Evolutionary conservation across 306 rosid species (phyloP), one percentile per base, ranked within the genome.

Genomic region (Quercus parvula): DNA sequence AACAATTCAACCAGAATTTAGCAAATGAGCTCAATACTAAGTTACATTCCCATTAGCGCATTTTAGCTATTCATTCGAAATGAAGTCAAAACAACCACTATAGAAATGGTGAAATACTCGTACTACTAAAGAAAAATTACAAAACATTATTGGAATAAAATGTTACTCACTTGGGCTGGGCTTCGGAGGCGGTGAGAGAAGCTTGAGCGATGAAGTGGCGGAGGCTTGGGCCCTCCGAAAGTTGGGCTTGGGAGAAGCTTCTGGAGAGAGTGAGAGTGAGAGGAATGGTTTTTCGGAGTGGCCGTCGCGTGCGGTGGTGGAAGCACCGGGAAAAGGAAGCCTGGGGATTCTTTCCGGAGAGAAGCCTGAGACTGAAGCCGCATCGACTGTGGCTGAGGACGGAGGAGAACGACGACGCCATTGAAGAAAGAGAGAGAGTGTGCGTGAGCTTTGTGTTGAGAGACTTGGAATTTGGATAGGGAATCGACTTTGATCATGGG

Each of bases 391-490:
- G 92, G 84, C 84, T 83, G 79, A 92, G 58, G 41, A 89, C 83
- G n/a, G 90, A 86, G 18, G 94, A 87, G 11, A 89, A 86, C 7
- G 87, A 78, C 70, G 86, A 59, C 76, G 98, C 91, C 90, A 84
- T 87, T 68, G 57, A 51, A 57, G 70, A 28, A 2, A 30, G 74
- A 44, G 73, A 77, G 78, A 57, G 41, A 0, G 9, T 1, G 41
- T 0, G 41, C 0, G 46, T 7, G 11, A 38, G 46, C 46, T 38
- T 38, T 7, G 46, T 7, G 46, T 38, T 2, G 46, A 38, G 11
- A 7, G 1, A 38, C 46, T 38, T 7, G 46, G 46, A 38, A 38
- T 38, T 38, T 38, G 46, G 46, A 38, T 38, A 38, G 46, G 3
- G 10, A 38, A 38, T 38, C 46, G 46, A 38, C 11, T 7, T 38